Percentiles rank a stretch among this genome's conserved stretches.
Evolutionary conservation across 345 rosid species (phyloP).

Genomic region (Ailanthus altissimus): DNA sequence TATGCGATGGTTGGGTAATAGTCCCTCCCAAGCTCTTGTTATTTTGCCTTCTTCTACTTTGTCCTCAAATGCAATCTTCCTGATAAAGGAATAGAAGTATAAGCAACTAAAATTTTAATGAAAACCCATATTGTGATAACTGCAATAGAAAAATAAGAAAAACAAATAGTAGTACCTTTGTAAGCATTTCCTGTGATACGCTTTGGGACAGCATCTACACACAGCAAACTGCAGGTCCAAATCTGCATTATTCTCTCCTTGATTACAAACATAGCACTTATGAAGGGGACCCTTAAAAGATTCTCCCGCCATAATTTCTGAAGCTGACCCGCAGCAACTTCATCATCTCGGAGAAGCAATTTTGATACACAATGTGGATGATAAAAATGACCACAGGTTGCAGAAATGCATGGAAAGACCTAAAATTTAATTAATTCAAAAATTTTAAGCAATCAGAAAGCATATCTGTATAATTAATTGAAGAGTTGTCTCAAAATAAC

Average conservation of each 20-base stretch:
- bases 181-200: conserved; percentile 91
- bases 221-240: conserved; percentile 72
- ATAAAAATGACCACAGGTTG: conserved; percentile 88
- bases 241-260: conserved; percentile 63
- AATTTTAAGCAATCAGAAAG: conserved; percentile 12
- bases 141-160: not conserved
- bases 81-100: conserved; percentile 28
- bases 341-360: conserved; percentile 48
- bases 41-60: conserved; percentile 42
- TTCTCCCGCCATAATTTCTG: conserved; percentile 59
- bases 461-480: not conserved
- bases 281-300: conserved; percentile 78
- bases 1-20: conserved; percentile 60
- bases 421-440: conserved; percentile 24
- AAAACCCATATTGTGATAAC: conserved; percentile 12
- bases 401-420: conserved; percentile 85
- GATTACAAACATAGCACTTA: conserved; percentile 73
- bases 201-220: conserved; percentile 90
- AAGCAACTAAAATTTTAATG: conserved; percentile 11
- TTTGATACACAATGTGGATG: conserved; percentile 80
- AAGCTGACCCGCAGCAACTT: conserved; percentile 57
- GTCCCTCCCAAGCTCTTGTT: conserved; percentile 80
- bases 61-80: conserved; percentile 65
- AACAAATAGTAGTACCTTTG: conserved; percentile 54
- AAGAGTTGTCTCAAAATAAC: not conserved